phyloP scores from a whole-genome alignment of 2,329 filamentous ascomycete genomes.

The Cercospora beticola region DNA sequence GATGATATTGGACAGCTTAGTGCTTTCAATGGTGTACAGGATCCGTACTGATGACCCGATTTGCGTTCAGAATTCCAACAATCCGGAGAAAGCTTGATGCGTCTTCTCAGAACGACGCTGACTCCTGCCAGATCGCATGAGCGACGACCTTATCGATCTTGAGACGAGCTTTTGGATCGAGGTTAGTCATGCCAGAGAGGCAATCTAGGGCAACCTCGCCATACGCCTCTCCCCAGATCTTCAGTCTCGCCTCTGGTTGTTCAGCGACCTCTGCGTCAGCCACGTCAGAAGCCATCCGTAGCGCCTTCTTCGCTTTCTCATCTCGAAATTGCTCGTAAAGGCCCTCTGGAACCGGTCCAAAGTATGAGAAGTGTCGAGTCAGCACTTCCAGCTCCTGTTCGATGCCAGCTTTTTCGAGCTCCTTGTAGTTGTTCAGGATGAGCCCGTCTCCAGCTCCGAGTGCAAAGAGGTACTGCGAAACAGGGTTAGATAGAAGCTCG shows the following conservation, averaged over 20 bases:
- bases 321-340: constrained; percentile 35
- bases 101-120: too few species aligned
- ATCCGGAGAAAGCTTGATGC: too few species aligned
- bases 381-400: constrained; percentile 38
- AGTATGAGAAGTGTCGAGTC: constrained; percentile 39
- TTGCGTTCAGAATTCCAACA: too few species aligned
- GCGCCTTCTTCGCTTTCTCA: constrained; percentile 33
- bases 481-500: constrained; percentile 17
- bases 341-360: constrained; percentile 37
- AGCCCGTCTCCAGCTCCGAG: constrained; percentile 30
- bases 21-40: too few species aligned
- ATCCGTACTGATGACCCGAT: too few species aligned
- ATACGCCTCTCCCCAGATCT: neutral
- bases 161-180: constrained; percentile 37
- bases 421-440: too few species aligned
- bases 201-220: too few species aligned
- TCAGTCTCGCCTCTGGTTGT: constrained; percentile 35
- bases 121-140: constrained; percentile 35
- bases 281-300: constrained; percentile 31
- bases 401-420: constrained; percentile 27
- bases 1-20: too few species aligned
- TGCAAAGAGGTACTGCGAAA: constrained; percentile 39
- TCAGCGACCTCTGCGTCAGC: constrained; percentile 35
- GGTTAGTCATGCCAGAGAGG: constrained; percentile 35
- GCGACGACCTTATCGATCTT: constrained; percentile 39